phyloP scores from a whole-genome alignment of 2,329 filamentous ascomycete species.

The Nemania abortiva region DNA sequence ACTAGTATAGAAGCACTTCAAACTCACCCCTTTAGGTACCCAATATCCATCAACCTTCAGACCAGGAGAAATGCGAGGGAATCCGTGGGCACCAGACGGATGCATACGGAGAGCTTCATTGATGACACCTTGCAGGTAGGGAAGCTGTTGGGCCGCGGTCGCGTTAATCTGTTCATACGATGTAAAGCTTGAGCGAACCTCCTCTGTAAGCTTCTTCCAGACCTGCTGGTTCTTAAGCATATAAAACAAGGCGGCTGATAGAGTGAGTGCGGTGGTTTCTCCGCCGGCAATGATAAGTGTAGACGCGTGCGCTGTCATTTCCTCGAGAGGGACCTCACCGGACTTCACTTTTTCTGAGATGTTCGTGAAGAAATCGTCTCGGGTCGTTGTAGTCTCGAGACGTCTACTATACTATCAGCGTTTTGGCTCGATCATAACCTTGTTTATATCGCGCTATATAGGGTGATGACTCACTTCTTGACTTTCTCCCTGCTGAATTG shows the following conservation, averaged over 20 bases:
- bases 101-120: slow-evolving; percentile 38
- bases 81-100: slow-evolving; percentile 40
- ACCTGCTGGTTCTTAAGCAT: slow-evolving; percentile 7
- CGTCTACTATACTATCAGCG: slow-evolving; percentile 24
- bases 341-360: slow-evolving; percentile 26
- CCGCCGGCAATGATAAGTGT: slow-evolving; percentile 38
- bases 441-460: background rate
- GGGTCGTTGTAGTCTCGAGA: slow-evolving; percentile 21
- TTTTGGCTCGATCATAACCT: background rate
- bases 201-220: slow-evolving; percentile 7
- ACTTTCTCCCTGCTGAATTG: slow-evolving; percentile 34
- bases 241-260: slow-evolving; percentile 28
- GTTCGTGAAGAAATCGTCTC: slow-evolving; percentile 37
- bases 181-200: slow-evolving; percentile 39
- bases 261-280: slow-evolving; percentile 34
- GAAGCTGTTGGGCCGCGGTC: slow-evolving; percentile 35
- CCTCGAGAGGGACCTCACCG: slow-evolving; percentile 33
- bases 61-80: slow-evolving; percentile 42
- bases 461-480: slow-evolving; percentile 17
- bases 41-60: slow-evolving; percentile 27
- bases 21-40: slow-evolving; percentile 34
- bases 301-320: slow-evolving; percentile 37
- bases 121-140: slow-evolving; percentile 39
- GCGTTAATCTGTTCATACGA: slow-evolving; percentile 44
- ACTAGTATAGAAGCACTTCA: background rate